Evolutionary conservation across 2,329 filamentous ascomycete genomes (phyloP).

Genomic region (Pyricularia sp.): DNA sequence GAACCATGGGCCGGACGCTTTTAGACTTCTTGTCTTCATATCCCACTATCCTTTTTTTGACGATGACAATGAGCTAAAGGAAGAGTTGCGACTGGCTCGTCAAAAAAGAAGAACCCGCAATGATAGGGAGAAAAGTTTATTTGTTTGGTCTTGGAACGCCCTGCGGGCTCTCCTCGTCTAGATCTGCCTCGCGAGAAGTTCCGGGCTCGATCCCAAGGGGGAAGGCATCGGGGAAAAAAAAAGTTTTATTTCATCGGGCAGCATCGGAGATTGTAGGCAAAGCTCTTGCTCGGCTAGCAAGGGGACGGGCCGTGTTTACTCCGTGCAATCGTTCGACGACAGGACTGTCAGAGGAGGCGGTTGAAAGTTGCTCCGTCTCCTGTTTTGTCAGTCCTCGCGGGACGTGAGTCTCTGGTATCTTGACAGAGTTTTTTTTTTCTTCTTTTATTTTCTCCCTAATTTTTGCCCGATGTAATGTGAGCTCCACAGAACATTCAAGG

Average conservation of each 20-base stretch:
- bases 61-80: background rate
- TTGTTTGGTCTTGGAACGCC: background rate
- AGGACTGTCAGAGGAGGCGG: background rate
- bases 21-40: background rate
- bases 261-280: background rate
- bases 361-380: background rate
- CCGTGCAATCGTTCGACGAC: background rate
- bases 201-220: background rate
- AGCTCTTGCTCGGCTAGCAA: background rate
- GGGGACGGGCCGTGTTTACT: background rate
- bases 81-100: background rate
- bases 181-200: background rate
- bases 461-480: background rate
- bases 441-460: too few species aligned
- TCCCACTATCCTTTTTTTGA: background rate
- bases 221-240: too few species aligned
- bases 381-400: background rate
- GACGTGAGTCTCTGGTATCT: background rate
- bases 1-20: background rate
- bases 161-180: background rate
- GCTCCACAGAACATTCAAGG: background rate
- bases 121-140: background rate
- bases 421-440: too few species aligned
- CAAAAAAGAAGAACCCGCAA: background rate
- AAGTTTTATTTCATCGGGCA: background rate